Base-by-base conservation (phyloP, 352 stramenopile genomes). In the Phytophthora chlamydospora region DNA sequence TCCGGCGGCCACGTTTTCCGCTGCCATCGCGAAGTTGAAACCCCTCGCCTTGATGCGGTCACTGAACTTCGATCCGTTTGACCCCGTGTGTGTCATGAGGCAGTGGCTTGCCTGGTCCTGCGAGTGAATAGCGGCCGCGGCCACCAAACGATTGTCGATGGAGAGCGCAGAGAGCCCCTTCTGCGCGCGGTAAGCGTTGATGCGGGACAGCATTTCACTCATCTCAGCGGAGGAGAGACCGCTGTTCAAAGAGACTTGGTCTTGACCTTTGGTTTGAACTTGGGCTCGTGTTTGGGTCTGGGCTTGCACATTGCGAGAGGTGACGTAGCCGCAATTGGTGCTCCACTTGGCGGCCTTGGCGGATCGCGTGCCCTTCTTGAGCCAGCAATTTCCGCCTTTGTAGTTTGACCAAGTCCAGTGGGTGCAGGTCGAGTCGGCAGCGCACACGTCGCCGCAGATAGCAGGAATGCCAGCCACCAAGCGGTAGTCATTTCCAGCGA, bases 1-100 rank as follows among this genome's bases (percentile, higher is more conserved):
- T 9, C 78, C 78, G 0, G 71, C 71, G 2, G 78, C 78, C 2
- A 88, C 75, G 46, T 88, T 88, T 39, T 88, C 78, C 2, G 64
- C 66, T 7, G 66, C 55, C 16, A 48, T 45, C 6, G 33, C 55
- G 54, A 71, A 87, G 42, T 70, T 40, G 49, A 76, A 88, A 32
- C 65, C 63, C 13, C 76, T 58, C 3, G 41, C 40, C 2, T 62
- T 54, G 11, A 80, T 66, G 42, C 78, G 78, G 36, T 68, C 54
- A 32, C 61, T 62, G 21, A 76, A 21, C 9, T 49, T 57, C 16
- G 58, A 71, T 31, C 78, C 78, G 32, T 80, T 51, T 13, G 57
- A 71, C 24, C 76, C 71, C n/a, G 66, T 45, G 53, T 85, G 78
- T 14, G 66, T 74, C 78, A 88, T 83, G 2, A 14, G 51, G 59